These are phyloP conservation scores for Rhodamnia rubescens DNA, from an alignment of 345 rosid species.

Conservation along the genomic window DNA sequence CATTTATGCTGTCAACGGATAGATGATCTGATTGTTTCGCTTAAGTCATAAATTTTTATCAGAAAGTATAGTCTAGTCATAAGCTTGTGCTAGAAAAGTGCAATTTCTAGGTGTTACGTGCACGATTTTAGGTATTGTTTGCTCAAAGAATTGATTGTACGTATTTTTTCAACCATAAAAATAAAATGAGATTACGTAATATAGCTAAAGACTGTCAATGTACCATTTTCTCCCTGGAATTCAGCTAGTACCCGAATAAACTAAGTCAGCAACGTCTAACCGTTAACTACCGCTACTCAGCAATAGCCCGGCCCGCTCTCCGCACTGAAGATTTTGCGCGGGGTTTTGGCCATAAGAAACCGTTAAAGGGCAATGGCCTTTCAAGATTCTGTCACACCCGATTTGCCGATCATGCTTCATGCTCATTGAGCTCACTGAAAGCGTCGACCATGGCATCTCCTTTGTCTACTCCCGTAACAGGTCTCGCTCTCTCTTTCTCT, in stretches of 20 bases:
- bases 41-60: too few relatives aligned
- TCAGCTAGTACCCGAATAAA: background rate
- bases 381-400: background rate
- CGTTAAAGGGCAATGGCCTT: background rate
- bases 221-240: background rate
- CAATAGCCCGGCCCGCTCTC: background rate
- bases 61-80: too few relatives aligned
- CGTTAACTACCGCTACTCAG: background rate
- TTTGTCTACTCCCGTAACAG: slow-evolving; percentile 72
- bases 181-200: background rate
- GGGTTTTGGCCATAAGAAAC: background rate
- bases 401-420: background rate
- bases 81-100: too few relatives aligned
- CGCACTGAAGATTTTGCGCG: background rate
- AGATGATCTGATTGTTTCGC: too few relatives aligned
- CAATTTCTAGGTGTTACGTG: too few relatives aligned
- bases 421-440: background rate
- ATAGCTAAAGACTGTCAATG: background rate
- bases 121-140: too few relatives aligned
- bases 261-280: background rate
- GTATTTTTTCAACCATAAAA: background rate
- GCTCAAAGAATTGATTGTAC: too few relatives aligned
- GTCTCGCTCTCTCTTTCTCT: slow-evolving; percentile 9
- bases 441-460: slow-evolving; percentile 46
- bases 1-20: too few relatives aligned